Base-by-base conservation (phyloP, 108 stramenopile genomes). In the Discostella pseudostelligera region DNA sequence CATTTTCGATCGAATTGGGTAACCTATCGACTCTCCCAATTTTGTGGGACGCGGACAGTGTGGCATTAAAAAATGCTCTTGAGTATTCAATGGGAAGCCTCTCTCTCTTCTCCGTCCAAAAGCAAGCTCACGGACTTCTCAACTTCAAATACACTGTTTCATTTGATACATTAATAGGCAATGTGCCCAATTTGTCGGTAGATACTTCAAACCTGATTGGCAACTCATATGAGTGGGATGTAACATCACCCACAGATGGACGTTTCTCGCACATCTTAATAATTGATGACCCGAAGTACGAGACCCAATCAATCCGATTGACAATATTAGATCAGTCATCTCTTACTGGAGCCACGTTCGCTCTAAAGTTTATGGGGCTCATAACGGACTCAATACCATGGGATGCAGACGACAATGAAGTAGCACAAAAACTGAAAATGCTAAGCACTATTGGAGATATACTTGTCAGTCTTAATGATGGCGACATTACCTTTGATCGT, bases 81-180 rank as follows among this genome's bases (percentile, higher is more conserved):
- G 56, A 72, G 48, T 53, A 26, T 12, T 62, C 70, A 7, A 48
- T 87, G 29, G 62, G 56, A 35, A 28, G 25, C n/a, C 42, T 83
- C 1, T 63, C 67, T 10, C 32, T 55, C 1, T 80, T 84, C 20
- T 46, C 39, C 35, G 50, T 76, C 2, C 25, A 67, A 39, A 67
- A 49, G 37, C 28, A 70, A 39, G 36, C 58, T n/a, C 53, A 64
- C 28, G 69, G 68, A 13, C 68, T 60, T n/a, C 53, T 54, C 44
- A 85, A 83, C 54, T 87, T 72, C 63, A 79, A 78, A 56, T 90
- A 90, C 59, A 51, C 84, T 20, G 61, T 90, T 13, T 69, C 80
- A 5, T 90, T 90, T 68, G 76, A 86, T 32, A 82, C 88, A 7
- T 53, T 57, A 46, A 47, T 84, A 35, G 88, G 88, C 9, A 83